Percentiles rank a stretch among this genome's conserved stretches.
Evolutionary conservation across 106 monocot species (phyloP).

Genomic region (Iris macrosiphon): DNA sequence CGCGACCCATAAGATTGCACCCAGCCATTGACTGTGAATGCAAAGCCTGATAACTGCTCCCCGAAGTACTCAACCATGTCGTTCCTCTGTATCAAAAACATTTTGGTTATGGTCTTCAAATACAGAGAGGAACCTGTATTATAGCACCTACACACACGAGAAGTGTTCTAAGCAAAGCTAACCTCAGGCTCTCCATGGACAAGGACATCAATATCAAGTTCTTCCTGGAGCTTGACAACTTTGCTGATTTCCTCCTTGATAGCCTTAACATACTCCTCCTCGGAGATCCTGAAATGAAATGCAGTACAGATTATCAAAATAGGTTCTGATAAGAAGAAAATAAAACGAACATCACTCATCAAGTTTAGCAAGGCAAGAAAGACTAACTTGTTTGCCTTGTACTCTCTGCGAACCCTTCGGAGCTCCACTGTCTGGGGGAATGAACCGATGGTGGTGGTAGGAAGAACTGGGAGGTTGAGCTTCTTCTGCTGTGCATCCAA

Average conservation of each 20-base stretch:
- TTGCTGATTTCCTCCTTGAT: slow-evolving; percentile 26
- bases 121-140: too few species aligned
- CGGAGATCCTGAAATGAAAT: slow-evolving; percentile 10
- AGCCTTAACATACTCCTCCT: slow-evolving; percentile 19
- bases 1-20: slow-evolving; percentile 28
- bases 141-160: too few species aligned
- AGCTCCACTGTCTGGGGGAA: slow-evolving; percentile 29
- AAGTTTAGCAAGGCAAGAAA: neutral
- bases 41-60: slow-evolving; percentile 20
- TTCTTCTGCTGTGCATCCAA: slow-evolving; percentile 30
- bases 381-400: slow-evolving; percentile 20
- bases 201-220: slow-evolving; percentile 27
- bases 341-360: too few species aligned
- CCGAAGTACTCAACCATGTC: slow-evolving; percentile 33
- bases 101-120: too few species aligned
- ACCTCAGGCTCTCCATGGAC: slow-evolving; percentile 29
- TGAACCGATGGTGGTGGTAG: slow-evolving; percentile 27
- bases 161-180: too few species aligned
- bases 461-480: slow-evolving; percentile 24
- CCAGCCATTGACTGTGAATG: slow-evolving; percentile 25
- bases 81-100: slow-evolving; percentile 14
- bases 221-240: slow-evolving; percentile 24
- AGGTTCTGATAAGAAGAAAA: too few species aligned
- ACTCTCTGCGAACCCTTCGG: slow-evolving; percentile 23
- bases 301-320: neutral